Percentiles rank a stretch among this genome's conserved stretches.
Evolutionary conservation across 148 eudicot species (phyloP).

Genomic region (Heliosperma pusillum): DNA sequence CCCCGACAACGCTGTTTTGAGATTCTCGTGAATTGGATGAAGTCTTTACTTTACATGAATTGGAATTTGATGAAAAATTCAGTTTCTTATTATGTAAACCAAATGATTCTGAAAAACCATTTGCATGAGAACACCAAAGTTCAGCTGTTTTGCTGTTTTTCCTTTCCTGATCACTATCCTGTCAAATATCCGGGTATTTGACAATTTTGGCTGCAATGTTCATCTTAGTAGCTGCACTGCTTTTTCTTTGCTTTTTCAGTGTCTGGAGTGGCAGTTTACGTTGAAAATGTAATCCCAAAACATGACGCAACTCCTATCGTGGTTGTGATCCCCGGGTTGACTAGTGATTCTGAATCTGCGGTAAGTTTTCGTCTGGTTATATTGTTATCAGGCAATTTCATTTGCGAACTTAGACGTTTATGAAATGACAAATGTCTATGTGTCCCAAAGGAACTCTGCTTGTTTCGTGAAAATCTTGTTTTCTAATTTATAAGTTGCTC

Average conservation of each 20-base stretch:
- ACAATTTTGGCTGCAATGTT: slow-evolving; percentile 1
- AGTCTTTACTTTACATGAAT: not conserved
- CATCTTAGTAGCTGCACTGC: slow-evolving; percentile 16
- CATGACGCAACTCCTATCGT: slow-evolving; percentile 73
- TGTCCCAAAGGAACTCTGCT: not conserved
- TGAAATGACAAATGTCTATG: not conserved
- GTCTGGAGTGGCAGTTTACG: slow-evolving; percentile 33
- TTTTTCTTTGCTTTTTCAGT: slow-evolving; percentile 33
- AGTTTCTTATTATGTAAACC: not conserved
- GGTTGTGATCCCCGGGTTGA: slow-evolving; percentile 79
- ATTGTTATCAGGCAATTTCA: not conserved
- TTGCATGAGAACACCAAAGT: not conserved
- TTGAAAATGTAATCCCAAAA: slow-evolving; percentile 37
- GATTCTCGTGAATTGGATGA: not conserved
- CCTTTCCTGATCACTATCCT: not conserved
- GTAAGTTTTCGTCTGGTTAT: slow-evolving; percentile 40
- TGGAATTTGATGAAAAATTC: not conserved
- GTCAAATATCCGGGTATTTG: not conserved
- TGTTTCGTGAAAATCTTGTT: not conserved
- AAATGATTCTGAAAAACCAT: not conserved
- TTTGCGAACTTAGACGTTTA: not conserved
- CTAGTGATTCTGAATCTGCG: slow-evolving; percentile 86
- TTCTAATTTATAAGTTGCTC: not conserved
- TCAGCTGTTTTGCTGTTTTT: not conserved
- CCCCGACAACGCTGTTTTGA: not conserved